Conservation (phyloP, 306 rosid species). For the Castanopsis chinensis region DNA sequence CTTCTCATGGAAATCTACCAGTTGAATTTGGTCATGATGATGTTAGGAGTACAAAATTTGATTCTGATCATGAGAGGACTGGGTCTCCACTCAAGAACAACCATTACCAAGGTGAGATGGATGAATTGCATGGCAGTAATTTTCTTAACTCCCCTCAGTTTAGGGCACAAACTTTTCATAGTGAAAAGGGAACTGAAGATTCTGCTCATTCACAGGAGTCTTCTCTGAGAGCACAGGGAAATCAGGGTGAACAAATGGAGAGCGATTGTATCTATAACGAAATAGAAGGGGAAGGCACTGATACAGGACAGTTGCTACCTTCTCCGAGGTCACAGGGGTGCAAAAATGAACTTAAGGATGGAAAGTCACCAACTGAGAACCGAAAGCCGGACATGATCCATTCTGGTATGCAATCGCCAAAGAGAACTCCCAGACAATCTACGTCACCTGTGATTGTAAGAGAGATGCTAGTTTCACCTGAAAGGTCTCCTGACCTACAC, state of each 20-base stretch:
- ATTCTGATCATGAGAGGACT: neutral
- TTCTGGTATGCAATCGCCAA: neutral
- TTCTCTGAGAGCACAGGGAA: neutral
- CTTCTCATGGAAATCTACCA: neutral
- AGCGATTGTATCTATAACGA: neutral
- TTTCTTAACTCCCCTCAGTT: neutral
- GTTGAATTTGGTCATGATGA: neutral
- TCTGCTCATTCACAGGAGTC: constrained; percentile 11
- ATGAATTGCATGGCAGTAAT: constrained; percentile 5
- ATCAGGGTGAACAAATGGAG: neutral
- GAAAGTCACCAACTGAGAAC: neutral
- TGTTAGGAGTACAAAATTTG: neutral
- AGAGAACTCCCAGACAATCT: neutral
- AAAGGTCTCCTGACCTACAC: neutral
- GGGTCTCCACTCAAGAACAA: neutral
- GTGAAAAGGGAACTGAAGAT: constrained; percentile 4
- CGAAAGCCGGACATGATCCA: neutral
- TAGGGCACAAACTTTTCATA: neutral
- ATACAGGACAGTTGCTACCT: neutral
- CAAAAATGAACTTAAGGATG: neutral
- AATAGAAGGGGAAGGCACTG: neutral
- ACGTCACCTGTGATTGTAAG: neutral
- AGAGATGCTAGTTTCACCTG: neutral
- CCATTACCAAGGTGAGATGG: constrained; percentile 2
- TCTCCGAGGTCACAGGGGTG: neutral